phyloP scores from a whole-genome alignment of 306 rosid species.

The Sechiopsis laciniata region DNA sequence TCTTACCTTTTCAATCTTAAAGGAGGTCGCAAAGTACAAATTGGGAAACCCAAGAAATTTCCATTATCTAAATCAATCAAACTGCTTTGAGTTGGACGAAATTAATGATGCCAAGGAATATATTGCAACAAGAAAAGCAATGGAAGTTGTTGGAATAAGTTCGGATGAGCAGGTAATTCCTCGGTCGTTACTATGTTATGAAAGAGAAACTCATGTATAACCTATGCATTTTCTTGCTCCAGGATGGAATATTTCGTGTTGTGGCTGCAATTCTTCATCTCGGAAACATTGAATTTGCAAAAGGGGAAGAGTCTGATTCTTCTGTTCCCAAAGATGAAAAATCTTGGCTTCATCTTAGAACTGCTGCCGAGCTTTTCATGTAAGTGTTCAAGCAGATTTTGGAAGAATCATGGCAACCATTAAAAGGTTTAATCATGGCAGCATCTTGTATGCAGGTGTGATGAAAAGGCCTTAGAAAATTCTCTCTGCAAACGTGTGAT shows the following conservation, averaged over 20 bases:
- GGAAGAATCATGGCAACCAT: constrained; percentile 24
- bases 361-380: constrained; percentile 92
- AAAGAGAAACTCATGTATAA: constrained; percentile 24
- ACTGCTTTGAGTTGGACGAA: constrained; percentile 80
- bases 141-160: constrained; percentile 94
- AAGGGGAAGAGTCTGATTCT: constrained; percentile 87
- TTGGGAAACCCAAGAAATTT: constrained; percentile 77
- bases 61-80: constrained; percentile 89
- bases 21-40: constrained; percentile 76
- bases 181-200: constrained; percentile 22
- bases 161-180: constrained; percentile 72
- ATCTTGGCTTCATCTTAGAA: constrained; percentile 74
- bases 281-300: constrained; percentile 89
- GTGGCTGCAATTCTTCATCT: constrained; percentile 97
- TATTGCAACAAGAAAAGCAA: constrained; percentile 72
- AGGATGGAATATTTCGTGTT: constrained; percentile 98
- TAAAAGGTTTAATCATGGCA: constrained; percentile 16
- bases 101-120: constrained; percentile 80
- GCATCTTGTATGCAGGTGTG: constrained; percentile 64
- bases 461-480: constrained; percentile 85
- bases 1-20: constrained; percentile 24
- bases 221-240: constrained; percentile 2
- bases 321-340: constrained; percentile 85
- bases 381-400: constrained; percentile 28
- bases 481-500: constrained; percentile 98